Evolutionary conservation across 495 filamentous ascomycete species (phyloP).

Genomic region (Aspergillus heteromorphus): DNA sequence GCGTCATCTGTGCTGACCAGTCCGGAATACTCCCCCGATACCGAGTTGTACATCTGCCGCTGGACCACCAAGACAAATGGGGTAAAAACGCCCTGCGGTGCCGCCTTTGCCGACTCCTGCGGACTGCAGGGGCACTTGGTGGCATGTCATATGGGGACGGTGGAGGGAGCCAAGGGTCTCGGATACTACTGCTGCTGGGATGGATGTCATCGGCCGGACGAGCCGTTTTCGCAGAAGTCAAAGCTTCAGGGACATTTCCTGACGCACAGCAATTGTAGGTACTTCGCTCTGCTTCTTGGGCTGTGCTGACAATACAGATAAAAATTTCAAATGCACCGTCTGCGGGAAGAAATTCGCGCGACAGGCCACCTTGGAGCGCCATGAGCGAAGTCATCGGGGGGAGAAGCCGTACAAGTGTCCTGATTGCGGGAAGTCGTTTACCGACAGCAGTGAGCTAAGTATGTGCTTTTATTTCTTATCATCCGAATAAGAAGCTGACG

Average conservation of each 20-base stretch:
- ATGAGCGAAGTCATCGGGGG: constrained; percentile 49
- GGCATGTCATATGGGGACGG: constrained; percentile 33
- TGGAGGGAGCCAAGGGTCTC: constrained; percentile 39
- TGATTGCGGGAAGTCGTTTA: constrained; percentile 41
- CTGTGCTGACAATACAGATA: constrained; percentile 26
- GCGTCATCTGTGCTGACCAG: constrained; percentile 37
- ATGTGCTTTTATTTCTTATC: constrained; percentile 12
- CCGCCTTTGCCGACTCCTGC: constrained; percentile 29
- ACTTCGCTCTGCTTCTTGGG: background rate
- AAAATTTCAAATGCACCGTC: constrained; percentile 41
- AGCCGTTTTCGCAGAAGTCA: constrained; percentile 47
- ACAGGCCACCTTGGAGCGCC: constrained; percentile 43
- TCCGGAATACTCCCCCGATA: constrained; percentile 34
- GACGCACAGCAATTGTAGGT: constrained; percentile 45
- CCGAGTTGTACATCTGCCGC: constrained; percentile 32
- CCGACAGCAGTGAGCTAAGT: constrained; percentile 47
- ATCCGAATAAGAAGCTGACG: constrained; percentile 5
- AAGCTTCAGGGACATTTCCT: constrained; percentile 47
- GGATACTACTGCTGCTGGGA: constrained; percentile 49
- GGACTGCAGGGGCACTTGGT: constrained; percentile 42
- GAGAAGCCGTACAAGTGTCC: constrained; percentile 47
- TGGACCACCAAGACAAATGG: constrained; percentile 31
- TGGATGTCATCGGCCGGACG: constrained; percentile 40
- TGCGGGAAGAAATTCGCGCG: constrained; percentile 45
- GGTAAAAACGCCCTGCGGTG: constrained; percentile 28